Percentiles rank a stretch among this genome's conserved stretches.
Evolutionary conservation across 2,329 filamentous ascomycete species (phyloP).

Genomic region (Dothistroma pini): DNA sequence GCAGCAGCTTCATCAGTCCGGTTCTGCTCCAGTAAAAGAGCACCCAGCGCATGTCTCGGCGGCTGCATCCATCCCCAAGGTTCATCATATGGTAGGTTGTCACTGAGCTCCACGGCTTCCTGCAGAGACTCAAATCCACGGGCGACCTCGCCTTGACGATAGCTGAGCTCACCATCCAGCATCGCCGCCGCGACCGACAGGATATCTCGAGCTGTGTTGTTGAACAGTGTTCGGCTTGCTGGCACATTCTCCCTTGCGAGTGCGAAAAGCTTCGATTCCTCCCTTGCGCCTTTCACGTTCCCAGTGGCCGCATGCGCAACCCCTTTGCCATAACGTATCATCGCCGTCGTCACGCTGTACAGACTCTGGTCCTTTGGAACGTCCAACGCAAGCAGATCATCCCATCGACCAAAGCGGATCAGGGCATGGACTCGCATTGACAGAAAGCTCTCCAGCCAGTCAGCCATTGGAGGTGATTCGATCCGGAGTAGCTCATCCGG

Average conservation of each 20-base stretch:
- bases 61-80: slow-evolving; percentile 80
- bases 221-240: slow-evolving; percentile 61
- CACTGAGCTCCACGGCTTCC: slow-evolving; percentile 56
- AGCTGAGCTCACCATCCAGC: slow-evolving; percentile 71
- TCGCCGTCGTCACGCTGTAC: slow-evolving; percentile 67
- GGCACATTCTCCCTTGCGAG: slow-evolving; percentile 53
- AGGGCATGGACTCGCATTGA: slow-evolving; percentile 65
- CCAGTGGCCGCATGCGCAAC: slow-evolving; percentile 62
- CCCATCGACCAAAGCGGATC: slow-evolving; percentile 70
- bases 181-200: slow-evolving; percentile 59
- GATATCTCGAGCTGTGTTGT: slow-evolving; percentile 62
- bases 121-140: slow-evolving; percentile 51
- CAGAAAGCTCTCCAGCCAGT: slow-evolving; percentile 71
- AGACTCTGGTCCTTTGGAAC: slow-evolving; percentile 58
- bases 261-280: slow-evolving; percentile 51
- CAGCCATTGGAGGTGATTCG: slow-evolving; percentile 68
- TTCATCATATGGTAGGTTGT: slow-evolving; percentile 64
- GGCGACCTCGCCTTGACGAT: slow-evolving; percentile 58
- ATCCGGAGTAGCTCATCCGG: slow-evolving; percentile 62
- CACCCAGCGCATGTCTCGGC: slow-evolving; percentile 64
- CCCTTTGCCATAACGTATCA: slow-evolving; percentile 65
- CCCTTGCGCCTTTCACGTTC: slow-evolving; percentile 52
- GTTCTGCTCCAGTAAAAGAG: slow-evolving; percentile 63
- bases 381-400: slow-evolving; percentile 56
- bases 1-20: slow-evolving; percentile 36